phyloP scores from a whole-genome alignment of 2,329 filamentous ascomycete species.

The Phialemonium atrogriseum region DNA sequence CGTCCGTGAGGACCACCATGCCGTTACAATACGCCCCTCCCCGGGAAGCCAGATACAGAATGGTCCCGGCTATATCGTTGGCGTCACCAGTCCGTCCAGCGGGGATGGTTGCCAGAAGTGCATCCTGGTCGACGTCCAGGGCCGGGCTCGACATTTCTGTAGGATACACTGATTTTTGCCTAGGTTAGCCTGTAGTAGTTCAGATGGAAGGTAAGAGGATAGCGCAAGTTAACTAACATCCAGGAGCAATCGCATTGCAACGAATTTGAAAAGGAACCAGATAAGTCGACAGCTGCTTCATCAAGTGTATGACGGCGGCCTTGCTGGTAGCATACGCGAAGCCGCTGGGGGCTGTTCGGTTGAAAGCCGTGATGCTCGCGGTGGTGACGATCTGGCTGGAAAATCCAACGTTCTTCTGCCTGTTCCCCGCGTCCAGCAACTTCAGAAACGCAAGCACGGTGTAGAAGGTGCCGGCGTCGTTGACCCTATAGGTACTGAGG shows the following conservation, averaged over 20 bases:
- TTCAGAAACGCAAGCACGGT: not conserved
- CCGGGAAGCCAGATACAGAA: no score
- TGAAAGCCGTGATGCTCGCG: not conserved
- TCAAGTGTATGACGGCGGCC: not conserved
- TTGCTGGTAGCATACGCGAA: not conserved
- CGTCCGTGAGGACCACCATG: no score
- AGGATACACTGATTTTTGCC: no score
- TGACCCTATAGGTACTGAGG: not conserved
- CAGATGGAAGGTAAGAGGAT: no score
- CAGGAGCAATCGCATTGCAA: not conserved
- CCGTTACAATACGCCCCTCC: no score
- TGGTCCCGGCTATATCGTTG: no score
- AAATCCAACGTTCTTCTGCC: not conserved
- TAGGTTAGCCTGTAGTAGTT: no score
- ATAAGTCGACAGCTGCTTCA: not conserved
- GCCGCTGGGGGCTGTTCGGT: not conserved
- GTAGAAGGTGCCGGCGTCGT: not conserved
- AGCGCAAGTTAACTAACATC: no score
- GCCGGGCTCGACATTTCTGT: no score
- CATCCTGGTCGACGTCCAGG: no score
- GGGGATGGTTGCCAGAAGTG: no score
- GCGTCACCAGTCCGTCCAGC: no score
- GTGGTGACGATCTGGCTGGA: not conserved
- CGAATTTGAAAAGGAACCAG: not conserved
- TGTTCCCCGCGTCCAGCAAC: not conserved